Base-by-base conservation (phyloP, 768 basidiomycete species). In the Lactifluus pinguis region DNA sequence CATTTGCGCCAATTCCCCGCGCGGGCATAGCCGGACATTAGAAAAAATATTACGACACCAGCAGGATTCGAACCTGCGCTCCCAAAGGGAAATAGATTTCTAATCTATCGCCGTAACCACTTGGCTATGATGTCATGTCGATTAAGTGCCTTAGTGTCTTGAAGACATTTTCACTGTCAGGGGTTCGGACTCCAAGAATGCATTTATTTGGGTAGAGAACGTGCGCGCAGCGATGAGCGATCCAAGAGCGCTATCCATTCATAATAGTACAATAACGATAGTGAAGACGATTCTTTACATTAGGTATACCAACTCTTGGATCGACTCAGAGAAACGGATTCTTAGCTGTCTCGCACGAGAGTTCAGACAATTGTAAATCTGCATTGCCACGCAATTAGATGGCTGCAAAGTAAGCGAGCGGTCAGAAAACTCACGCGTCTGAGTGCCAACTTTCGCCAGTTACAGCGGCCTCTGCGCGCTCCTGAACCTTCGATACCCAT, bases 21-120 rank as follows among this genome's bases (percentile, higher is more conserved):
- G 7, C 21, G 21, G 19, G 21, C 21, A 25, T n/a, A 6, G 10
- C 36, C 38, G n/a, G 1, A 6, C 2, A 7, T 13, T 17, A 6
- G 7, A 11, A 53, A 53, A 54, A 60, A 48, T 4, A 8, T 4
- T 19, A 49, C 74, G 75, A 76, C 74, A 70, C 74, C 72, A 73
- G 75, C 74, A 76, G 74, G 75, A 75, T 68, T 76, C 70, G 75
- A 76, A 76, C 75, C 74, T 76, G 70, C 75, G 75, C 74, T 67
- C 68, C 67, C 69, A 69, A 67, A 69, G 69, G 67, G 68, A 66
- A 71, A 71, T 68, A 70, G 69, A 70, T 70, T 81, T 81, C 80
- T 80, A 81, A 81, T 84, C 81, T 81, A 80, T 83, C 82, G 83
- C 83, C 78, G 80, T 83, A 83, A 83, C 83, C 81, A 82, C 81